A percentile compares a stretch with the other conserved stretches of the same genome.
These are phyloP conservation scores for Fusarium nygamai DNA, from an alignment of 2,329 filamentous ascomycete genomes.

Conservation along the genomic window DNA sequence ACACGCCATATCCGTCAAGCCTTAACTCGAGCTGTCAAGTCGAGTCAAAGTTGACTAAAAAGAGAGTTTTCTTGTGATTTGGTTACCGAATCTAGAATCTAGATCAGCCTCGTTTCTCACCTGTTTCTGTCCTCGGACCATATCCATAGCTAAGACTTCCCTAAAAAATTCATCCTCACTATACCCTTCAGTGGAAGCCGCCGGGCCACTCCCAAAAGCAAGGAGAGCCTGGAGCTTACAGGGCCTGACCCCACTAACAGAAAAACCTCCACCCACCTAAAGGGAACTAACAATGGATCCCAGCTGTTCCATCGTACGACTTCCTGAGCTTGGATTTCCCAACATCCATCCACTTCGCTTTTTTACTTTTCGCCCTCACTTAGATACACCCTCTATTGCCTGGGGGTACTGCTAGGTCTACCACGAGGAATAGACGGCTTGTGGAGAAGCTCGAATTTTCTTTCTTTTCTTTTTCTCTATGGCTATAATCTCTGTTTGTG, in stretches of 20 bases:
- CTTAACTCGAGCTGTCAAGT: not conserved
- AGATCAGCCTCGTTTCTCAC: constrained; percentile 8
- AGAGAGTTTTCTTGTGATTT: not conserved
- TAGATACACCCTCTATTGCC: constrained; percentile 8
- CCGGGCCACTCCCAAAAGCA: constrained; percentile 21
- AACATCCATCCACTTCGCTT: not conserved
- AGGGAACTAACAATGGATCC: constrained; percentile 10
- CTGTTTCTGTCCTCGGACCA: not conserved
- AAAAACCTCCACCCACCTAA: not conserved
- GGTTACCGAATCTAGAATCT: not conserved
- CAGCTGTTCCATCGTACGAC: constrained; percentile 39
- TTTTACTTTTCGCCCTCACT: not conserved
- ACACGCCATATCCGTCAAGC: not conserved
- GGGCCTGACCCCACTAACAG: not conserved
- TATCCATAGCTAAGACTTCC: constrained; percentile 2
- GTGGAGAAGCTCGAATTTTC: constrained; percentile 36
- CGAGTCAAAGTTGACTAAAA: not conserved
- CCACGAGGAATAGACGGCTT: constrained; percentile 43
- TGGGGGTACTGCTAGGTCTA: constrained; percentile 6
- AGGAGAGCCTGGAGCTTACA: not conserved
- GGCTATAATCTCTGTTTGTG: constrained; percentile 25
- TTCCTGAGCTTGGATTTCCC: constrained; percentile 26
- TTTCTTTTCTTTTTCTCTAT: constrained; percentile 19
- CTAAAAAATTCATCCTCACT: not conserved
- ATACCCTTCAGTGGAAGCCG: not conserved